These are phyloP conservation scores for Suillus subaureus DNA, from an alignment of 768 basidiomycete species.

Conservation along the genomic window DNA sequence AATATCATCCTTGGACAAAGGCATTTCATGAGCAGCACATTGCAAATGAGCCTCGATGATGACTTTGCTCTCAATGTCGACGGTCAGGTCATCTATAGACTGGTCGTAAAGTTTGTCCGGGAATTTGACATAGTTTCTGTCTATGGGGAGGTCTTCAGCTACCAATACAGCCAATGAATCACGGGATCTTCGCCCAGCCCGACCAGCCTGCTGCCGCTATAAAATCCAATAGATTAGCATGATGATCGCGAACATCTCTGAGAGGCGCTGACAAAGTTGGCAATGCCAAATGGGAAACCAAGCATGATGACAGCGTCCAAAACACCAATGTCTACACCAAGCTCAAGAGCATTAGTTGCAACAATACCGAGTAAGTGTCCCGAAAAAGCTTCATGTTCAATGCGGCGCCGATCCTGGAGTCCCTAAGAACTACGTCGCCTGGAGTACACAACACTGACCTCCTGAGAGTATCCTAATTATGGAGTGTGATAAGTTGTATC, in stretches of 20 bases:
- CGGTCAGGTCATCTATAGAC: slow-evolving; percentile 58
- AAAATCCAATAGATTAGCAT: not conserved
- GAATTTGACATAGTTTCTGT: slow-evolving; percentile 71
- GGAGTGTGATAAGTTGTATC: not conserved
- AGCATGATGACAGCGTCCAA: slow-evolving; percentile 89
- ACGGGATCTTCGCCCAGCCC: slow-evolving; percentile 79
- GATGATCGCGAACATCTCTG: not conserved
- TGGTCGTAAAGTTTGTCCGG: slow-evolving; percentile 72
- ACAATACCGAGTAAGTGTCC: slow-evolving; percentile 84
- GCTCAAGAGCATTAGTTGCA: slow-evolving; percentile 88
- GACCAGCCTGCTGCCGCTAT: slow-evolving; percentile 86
- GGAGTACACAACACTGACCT: slow-evolving; percentile 40
- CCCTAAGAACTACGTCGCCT: not conserved
- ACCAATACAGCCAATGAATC: slow-evolving; percentile 81
- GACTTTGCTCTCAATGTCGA: slow-evolving; percentile 75
- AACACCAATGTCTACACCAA: slow-evolving; percentile 90
- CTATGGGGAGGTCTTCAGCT: slow-evolving; percentile 67
- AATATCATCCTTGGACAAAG: slow-evolving; percentile 64
- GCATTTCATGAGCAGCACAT: slow-evolving; percentile 88
- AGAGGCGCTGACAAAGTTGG: slow-evolving; percentile 69
- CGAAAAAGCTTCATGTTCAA: slow-evolving; percentile 86
- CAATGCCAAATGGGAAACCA: slow-evolving; percentile 77
- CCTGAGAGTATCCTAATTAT: slow-evolving; percentile 66
- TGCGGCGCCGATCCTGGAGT: slow-evolving; percentile 72
- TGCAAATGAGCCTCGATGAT: slow-evolving; percentile 86